phyloP scores from a whole-genome alignment of 331 rosid species.

The Saraca asoca region DNA sequence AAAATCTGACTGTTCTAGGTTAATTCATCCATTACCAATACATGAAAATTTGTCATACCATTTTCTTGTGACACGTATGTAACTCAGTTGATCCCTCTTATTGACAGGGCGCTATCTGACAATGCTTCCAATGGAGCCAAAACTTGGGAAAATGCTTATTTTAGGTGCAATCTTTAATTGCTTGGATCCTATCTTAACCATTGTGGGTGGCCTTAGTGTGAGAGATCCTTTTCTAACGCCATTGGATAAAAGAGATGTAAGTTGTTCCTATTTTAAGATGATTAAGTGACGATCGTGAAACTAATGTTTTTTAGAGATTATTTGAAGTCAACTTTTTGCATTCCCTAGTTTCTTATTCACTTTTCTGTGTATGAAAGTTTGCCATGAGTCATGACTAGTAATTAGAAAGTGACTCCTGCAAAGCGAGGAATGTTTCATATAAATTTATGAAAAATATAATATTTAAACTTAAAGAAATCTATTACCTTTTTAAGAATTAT shows the following conservation, averaged over 20 bases:
- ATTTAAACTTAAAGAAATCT: too few species aligned
- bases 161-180: conserved; percentile 83
- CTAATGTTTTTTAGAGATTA: conserved; percentile 13
- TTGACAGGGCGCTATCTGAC: conserved; percentile 77
- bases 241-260: conserved; percentile 90
- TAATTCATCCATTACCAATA: conserved; percentile 30
- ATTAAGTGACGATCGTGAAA: conserved; percentile 28
- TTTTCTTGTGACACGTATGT: background rate
- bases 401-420: too few species aligned
- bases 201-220: conserved; percentile 93
- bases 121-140: conserved; percentile 96
- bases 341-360: conserved; percentile 2
- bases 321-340: conserved; percentile 10
- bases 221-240: conserved; percentile 94
- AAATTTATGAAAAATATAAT: too few species aligned
- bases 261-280: conserved; percentile 34
- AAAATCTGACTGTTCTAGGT: conserved; percentile 85
- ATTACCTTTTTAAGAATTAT: too few species aligned
- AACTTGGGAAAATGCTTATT: conserved; percentile 94
- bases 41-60: conserved; percentile 25
- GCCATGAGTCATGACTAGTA: background rate
- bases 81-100: conserved; percentile 34
- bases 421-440: too few species aligned
- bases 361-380: conserved; percentile 21
- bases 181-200: conserved; percentile 86